Evolutionary conservation across 2,329 filamentous ascomycete genomes (phyloP).

Genomic region (Pseudocercospora eumusae): DNA sequence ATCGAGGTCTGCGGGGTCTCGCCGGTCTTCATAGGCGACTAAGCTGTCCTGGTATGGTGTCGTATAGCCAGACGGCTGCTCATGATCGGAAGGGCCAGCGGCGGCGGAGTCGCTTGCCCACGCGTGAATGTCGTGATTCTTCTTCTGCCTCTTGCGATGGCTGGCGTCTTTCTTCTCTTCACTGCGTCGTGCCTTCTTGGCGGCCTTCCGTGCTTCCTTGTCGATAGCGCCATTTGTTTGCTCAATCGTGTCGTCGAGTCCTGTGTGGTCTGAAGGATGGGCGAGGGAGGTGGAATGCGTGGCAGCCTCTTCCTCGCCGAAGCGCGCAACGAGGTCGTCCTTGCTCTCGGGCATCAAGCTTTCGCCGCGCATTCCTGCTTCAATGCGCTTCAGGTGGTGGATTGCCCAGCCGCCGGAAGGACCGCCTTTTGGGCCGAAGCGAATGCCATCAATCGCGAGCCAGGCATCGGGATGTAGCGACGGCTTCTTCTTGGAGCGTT

Average conservation of each 20-base stretch:
- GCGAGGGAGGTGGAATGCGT: slow-evolving; percentile 17
- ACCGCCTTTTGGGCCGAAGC: slow-evolving; percentile 47
- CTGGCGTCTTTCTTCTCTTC: slow-evolving; percentile 23
- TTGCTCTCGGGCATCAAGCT: slow-evolving; percentile 47
- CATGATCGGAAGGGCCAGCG: slow-evolving; percentile 13
- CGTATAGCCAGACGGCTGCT: slow-evolving; percentile 7
- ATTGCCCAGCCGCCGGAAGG: slow-evolving; percentile 52
- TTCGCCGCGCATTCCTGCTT: slow-evolving; percentile 56
- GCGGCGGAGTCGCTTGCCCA: slow-evolving; percentile 19
- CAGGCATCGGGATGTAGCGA: slow-evolving; percentile 53
- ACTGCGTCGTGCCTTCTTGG: slow-evolving; percentile 21
- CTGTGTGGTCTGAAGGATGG: slow-evolving; percentile 23
- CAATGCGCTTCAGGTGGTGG: slow-evolving; percentile 56
- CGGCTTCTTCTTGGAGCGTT: slow-evolving; percentile 43
- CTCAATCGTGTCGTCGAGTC: slow-evolving; percentile 29
- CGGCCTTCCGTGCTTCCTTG: slow-evolving; percentile 20
- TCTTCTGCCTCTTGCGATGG: slow-evolving; percentile 22
- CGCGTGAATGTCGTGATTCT: slow-evolving; percentile 32
- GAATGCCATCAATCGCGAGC: slow-evolving; percentile 46
- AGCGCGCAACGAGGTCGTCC: slow-evolving; percentile 42
- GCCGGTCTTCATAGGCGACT: slow-evolving; percentile 19
- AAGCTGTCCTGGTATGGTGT: slow-evolving; percentile 20
- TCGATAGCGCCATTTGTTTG: slow-evolving; percentile 18
- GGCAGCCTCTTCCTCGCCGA: slow-evolving; percentile 39
- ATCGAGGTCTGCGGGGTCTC: slow-evolving; percentile 21